Evolutionary conservation across 2,329 filamentous ascomycete genomes (phyloP).

Genomic region (Phaeoacremonium minimum): DNA sequence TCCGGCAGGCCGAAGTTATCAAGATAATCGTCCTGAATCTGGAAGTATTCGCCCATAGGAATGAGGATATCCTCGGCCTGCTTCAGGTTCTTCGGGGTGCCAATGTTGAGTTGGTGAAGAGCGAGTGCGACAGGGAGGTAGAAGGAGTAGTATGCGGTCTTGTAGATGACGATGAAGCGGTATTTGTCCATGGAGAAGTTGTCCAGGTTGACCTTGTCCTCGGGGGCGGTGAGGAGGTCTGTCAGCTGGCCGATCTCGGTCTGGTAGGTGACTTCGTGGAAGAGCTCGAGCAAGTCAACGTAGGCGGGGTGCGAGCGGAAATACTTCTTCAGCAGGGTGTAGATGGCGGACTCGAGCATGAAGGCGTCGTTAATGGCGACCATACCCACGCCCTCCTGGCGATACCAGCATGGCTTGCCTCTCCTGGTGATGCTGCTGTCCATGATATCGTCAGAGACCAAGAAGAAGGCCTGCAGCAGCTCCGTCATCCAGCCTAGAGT

Average conservation of each 20-base stretch:
- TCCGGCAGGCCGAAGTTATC: slow-evolving; percentile 94
- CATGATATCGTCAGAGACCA: slow-evolving; percentile 99
- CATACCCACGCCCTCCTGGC: slow-evolving; percentile 83
- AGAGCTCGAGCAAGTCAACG: slow-evolving; percentile 88
- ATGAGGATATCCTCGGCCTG: slow-evolving; percentile 89
- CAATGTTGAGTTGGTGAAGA: slow-evolving; percentile 78
- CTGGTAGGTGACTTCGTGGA: slow-evolving; percentile 91
- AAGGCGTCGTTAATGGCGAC: slow-evolving; percentile 98
- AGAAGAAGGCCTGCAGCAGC: slow-evolving; percentile 97
- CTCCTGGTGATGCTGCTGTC: slow-evolving; percentile 92
- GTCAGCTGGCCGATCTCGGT: slow-evolving; percentile 94
- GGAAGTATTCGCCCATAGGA: slow-evolving; percentile 97
- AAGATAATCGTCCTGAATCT: slow-evolving; percentile 97
- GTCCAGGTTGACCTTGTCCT: slow-evolving; percentile 86
- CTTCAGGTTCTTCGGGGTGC: slow-evolving; percentile 84
- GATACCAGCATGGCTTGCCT: slow-evolving; percentile 95
- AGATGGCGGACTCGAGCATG: slow-evolving; percentile 89
- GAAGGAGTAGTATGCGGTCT: slow-evolving; percentile 99
- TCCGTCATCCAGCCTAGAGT: slow-evolving; percentile 97
- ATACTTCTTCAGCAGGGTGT: slow-evolving; percentile 86
- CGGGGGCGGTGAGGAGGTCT: slow-evolving; percentile 91
- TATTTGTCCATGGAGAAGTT: slow-evolving; percentile 97
- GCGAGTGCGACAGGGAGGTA: slow-evolving; percentile 94
- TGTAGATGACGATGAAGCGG: slow-evolving; percentile 98
- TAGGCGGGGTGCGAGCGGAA: slow-evolving; percentile 87